Conservation (phyloP, 192 early-diverging fungal species). For the Funneliformis mosseae region DNA sequence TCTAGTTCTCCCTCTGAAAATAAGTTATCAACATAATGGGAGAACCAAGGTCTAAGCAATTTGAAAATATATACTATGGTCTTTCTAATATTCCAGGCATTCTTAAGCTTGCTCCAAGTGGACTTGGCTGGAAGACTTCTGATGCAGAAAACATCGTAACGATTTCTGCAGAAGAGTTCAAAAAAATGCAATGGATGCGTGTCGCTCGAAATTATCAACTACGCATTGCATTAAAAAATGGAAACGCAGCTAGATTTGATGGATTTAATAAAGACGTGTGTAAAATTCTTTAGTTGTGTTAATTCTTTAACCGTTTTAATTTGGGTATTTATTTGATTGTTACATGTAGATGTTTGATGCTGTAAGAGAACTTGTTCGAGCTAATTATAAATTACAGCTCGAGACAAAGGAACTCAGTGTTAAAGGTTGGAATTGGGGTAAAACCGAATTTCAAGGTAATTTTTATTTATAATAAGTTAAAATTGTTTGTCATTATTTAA, state of each 20-base stretch:
- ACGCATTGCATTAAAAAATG: constrained; percentile 74
- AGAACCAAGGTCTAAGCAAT: constrained; percentile 52
- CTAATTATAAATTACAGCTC: constrained; percentile 72
- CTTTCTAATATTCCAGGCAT: constrained; percentile 47
- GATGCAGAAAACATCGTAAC: constrained; percentile 56
- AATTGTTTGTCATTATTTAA: constrained; percentile 3
- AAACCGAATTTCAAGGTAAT: constrained; percentile 76
- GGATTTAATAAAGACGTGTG: constrained; percentile 78
- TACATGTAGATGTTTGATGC: constrained; percentile 74
- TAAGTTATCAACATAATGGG: too few relatives aligned
- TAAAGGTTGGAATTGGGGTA: constrained; percentile 98
- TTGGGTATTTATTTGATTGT: neutral
- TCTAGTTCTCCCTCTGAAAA: too few relatives aligned
- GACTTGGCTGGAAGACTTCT: constrained; percentile 77
- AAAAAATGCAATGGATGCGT: constrained; percentile 75
- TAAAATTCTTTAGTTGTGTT: neutral
- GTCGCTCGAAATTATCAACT: constrained; percentile 87
- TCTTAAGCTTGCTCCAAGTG: constrained; percentile 56
- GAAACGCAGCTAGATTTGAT: constrained; percentile 83
- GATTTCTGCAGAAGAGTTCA: constrained; percentile 66
- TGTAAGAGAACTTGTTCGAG: constrained; percentile 69
- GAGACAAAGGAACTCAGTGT: constrained; percentile 85
- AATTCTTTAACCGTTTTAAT: neutral
- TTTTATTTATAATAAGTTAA: neutral
- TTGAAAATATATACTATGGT: constrained; percentile 57